Evolutionary conservation across 768 basidiomycete genomes (phyloP), one percentile per base, ranked within the genome.

Genomic region (Calocybe cyanea): DNA sequence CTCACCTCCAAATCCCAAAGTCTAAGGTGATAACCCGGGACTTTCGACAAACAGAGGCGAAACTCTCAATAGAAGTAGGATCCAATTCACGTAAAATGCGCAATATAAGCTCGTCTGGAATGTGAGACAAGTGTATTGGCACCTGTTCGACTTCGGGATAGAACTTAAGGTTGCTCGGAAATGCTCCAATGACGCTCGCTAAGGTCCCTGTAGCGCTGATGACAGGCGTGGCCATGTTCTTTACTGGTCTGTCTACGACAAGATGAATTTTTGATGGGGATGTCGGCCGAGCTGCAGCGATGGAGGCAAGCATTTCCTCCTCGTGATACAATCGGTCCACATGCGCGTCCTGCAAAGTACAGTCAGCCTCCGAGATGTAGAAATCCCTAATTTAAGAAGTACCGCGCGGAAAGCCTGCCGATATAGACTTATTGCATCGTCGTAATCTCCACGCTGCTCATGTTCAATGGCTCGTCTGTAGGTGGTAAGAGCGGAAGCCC

Each of bases 51-150:
- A 87, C 80, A 15, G 65, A 56, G 0, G 80, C 92, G 57, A 96
- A 92, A 7, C 86, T 76, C 61, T 93, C 92, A 28, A 95, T 67
- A 18, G 80, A 63, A 2, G 77, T 73, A 1, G 77, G 71, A 55
- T 90, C 85, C 32, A 95, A 68, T 49, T 72, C 71, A 23, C 73
- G 66, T n/a, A 94, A 64, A 43, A 93, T 75, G 32, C 72, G 60
- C 24, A 90, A 65, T 23, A 95, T 56, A 9, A 95, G 57, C 61
- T 96, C 93, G 28, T 86, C 80, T 5, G 93, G 93, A 7, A 95
- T 63, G 1, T 61, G 57, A 37, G 73, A 72, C 14, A 96, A 56
- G 10, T 76, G 72, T 0, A 78, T 65, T 1, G 74, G 74, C 46
- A 75, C 68, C 34, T 66, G 67, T 57, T 92, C 87, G 41, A 85